phyloP scores from a whole-genome alignment of 768 basidiomycete species.

The Sistotremastrum niveocremeum region DNA sequence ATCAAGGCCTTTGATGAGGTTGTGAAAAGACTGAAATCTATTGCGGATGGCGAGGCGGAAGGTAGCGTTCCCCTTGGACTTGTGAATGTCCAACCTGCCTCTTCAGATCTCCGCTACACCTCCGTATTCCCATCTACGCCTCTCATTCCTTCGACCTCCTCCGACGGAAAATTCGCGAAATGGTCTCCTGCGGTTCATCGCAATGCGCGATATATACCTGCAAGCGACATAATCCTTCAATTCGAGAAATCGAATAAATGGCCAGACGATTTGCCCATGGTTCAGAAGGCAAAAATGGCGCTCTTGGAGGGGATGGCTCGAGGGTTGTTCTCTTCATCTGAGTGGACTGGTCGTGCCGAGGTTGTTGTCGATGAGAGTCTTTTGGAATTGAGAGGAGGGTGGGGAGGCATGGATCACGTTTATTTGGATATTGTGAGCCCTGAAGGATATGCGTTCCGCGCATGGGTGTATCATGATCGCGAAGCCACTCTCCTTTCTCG shows the following conservation, averaged over 20 bases:
- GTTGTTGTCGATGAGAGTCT: conserved; percentile 31
- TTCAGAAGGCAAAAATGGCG: conserved; percentile 89
- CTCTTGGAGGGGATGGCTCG: conserved; percentile 73
- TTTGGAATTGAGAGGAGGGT: conserved; percentile 15
- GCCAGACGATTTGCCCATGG: conserved; percentile 88
- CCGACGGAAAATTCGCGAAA: conserved; percentile 5
- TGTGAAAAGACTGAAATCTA: conserved; percentile 57
- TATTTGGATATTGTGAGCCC: conserved; percentile 65
- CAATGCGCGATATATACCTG: conserved; percentile 51
- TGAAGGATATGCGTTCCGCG: conserved; percentile 78
- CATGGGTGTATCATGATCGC: conserved; percentile 77
- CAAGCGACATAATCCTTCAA: conserved; percentile 66
- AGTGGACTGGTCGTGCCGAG: conserved; percentile 21
- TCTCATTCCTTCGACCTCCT: conserved; percentile 36
- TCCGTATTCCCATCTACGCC: conserved; percentile 73
- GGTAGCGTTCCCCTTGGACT: conserved; percentile 54
- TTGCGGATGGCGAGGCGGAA: conserved; percentile 37
- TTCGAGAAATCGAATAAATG: conserved; percentile 88
- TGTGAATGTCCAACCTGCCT: conserved; percentile 59
- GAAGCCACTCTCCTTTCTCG: conserved; percentile 70
- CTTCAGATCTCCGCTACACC: conserved; percentile 71
- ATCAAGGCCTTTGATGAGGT: conserved; percentile 76
- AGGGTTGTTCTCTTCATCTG: conserved; percentile 20
- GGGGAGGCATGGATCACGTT: conserved; percentile 52
- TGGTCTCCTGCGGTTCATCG: conserved; percentile 28